phyloP scores from a whole-genome alignment of 441 rosid species.

The Erodium trifolium region DNA sequence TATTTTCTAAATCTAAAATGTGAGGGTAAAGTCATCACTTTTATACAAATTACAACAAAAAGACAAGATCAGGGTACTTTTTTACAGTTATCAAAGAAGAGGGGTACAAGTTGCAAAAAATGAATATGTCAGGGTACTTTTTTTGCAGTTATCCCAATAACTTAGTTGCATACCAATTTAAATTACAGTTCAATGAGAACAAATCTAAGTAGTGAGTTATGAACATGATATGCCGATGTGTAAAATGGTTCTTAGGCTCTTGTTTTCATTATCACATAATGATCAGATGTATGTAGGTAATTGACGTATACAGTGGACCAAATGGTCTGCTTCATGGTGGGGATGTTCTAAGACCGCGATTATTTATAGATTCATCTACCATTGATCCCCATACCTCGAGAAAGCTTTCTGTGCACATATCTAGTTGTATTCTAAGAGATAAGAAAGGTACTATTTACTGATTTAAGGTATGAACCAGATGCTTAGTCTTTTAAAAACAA shows the following conservation, averaged over 20 bases:
- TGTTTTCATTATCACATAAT: constrained; percentile 8
- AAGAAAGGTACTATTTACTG: constrained; percentile 38
- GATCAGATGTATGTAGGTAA: constrained; percentile 44
- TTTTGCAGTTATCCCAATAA: too few species aligned
- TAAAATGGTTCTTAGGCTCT: neutral
- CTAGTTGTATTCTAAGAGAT: constrained; percentile 45
- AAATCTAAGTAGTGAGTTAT: neutral
- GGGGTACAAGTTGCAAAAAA: too few species aligned
- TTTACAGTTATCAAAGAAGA: too few species aligned
- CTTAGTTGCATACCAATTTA: neutral
- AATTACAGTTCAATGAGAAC: neutral
- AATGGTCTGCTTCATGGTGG: constrained; percentile 65
- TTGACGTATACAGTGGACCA: constrained; percentile 71
- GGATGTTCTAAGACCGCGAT: constrained; percentile 44
- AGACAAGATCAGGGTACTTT: too few species aligned
- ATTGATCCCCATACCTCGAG: constrained; percentile 83
- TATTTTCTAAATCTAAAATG: too few species aligned
- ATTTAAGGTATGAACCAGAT: constrained; percentile 11
- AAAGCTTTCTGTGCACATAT: constrained; percentile 49
- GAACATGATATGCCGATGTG: neutral
- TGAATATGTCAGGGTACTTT: too few species aligned
- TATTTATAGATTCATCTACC: constrained; percentile 86
- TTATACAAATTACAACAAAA: too few species aligned
- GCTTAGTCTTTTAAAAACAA: neutral
- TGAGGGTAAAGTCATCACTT: too few species aligned